Percentiles rank a stretch among this genome's conserved stretches.
These are phyloP conservation scores for Oryza australiensis DNA, from an alignment of 176 grass and related monocot genomes.

Conservation along the genomic window DNA sequence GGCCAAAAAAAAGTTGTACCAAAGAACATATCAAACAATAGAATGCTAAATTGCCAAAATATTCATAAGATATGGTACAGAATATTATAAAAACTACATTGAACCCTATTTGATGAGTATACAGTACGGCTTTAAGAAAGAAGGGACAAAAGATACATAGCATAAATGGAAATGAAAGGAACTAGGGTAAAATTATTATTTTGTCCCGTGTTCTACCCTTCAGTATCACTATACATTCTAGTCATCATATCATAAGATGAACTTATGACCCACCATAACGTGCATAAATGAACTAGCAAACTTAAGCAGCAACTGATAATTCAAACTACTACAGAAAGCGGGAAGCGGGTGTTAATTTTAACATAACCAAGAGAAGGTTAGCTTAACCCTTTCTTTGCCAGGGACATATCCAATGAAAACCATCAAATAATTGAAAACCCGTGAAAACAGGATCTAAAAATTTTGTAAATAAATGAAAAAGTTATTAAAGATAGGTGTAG, in stretches of 20 bases:
- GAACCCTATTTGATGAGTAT: not conserved
- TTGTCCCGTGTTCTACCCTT: conserved; percentile 19
- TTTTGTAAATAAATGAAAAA: no score
- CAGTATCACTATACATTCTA: not conserved
- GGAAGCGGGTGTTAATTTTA: conserved; percentile 7
- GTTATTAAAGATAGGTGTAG: no score
- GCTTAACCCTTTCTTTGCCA: not conserved
- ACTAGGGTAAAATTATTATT: not conserved
- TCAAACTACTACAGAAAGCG: not conserved
- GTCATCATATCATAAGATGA: not conserved
- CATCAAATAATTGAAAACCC: no score
- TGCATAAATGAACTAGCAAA: not conserved
- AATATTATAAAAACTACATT: not conserved
- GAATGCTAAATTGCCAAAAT: not conserved
- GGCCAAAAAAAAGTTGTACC: not conserved
- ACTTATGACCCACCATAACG: not conserved
- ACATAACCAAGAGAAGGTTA: conserved; percentile 3
- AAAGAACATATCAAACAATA: conserved; percentile 21
- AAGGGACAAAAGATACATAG: not conserved
- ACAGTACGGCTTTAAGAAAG: not conserved
- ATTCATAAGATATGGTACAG: not conserved
- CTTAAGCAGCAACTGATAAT: not conserved
- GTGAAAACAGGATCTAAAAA: no score
- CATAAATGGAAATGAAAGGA: conserved; percentile 2
- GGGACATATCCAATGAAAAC: no score